Conservation (phyloP, 768 basidiomycete species). For the Lentinula aciculospora region DNA sequence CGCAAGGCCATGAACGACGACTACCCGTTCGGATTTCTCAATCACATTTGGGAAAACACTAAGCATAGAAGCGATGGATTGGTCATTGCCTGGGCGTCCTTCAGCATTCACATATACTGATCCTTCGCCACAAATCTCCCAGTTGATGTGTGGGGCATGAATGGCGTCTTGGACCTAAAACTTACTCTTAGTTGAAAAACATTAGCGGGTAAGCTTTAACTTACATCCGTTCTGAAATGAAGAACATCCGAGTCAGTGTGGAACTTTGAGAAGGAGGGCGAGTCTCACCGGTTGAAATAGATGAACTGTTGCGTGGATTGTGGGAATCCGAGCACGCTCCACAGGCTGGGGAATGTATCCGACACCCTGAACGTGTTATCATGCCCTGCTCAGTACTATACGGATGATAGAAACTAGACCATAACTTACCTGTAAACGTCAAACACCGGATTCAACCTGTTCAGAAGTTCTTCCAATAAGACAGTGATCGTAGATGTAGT, state of each 20-base stretch:
- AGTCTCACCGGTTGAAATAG: constrained; percentile 43
- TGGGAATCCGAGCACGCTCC: constrained; percentile 69
- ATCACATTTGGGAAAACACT: constrained; percentile 66
- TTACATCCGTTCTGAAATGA: constrained; percentile 29
- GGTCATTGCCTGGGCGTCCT: constrained; percentile 35
- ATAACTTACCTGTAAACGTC: constrained; percentile 41
- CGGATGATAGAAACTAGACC: background rate
- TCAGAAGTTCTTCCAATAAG: background rate
- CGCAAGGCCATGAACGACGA: constrained; percentile 64
- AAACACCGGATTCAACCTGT: constrained; percentile 52
- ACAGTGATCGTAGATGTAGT: background rate
- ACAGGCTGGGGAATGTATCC: constrained; percentile 46
- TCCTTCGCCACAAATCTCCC: constrained; percentile 47
- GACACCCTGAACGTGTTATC: constrained; percentile 28
- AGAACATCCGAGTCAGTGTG: constrained; percentile 2
- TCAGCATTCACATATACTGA: constrained; percentile 47
- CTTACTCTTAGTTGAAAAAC: no score
- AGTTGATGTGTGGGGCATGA: constrained; percentile 60
- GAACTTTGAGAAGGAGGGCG: background rate
- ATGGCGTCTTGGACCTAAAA: constrained; percentile 42
- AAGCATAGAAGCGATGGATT: constrained; percentile 52
- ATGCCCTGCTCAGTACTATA: background rate
- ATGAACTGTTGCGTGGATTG: constrained; percentile 50
- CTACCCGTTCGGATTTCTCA: constrained; percentile 56
- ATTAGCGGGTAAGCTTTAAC: no score